Evolutionary conservation across 1,139 yeast species (phyloP).

Genomic region (Zygosaccharomyces pseudobailii): DNA sequence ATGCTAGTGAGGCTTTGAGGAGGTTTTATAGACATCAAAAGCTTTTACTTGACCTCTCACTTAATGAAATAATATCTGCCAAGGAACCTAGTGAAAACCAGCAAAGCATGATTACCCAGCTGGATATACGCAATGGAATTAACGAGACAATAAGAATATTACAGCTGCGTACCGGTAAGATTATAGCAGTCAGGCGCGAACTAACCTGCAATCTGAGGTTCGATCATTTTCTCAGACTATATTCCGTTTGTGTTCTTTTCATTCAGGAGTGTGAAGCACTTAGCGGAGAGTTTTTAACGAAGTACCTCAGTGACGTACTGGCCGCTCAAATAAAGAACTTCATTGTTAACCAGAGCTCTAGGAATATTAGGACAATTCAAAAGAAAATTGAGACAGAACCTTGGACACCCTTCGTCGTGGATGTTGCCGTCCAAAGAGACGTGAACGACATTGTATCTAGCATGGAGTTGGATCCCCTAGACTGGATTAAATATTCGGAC

Average conservation of each 20-base stretch:
- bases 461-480: slow-evolving; percentile 44
- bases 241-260: slow-evolving; percentile 63
- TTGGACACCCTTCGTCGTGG: slow-evolving; percentile 70
- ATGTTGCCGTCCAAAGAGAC: slow-evolving; percentile 45
- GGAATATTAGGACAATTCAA: slow-evolving; percentile 42
- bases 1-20: slow-evolving; percentile 66
- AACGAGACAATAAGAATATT: slow-evolving; percentile 66
- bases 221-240: slow-evolving; percentile 58
- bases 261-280: slow-evolving; percentile 80
- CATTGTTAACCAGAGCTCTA: slow-evolving; percentile 52
- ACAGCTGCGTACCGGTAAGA: slow-evolving; percentile 72
- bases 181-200: slow-evolving; percentile 72
- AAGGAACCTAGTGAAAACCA: slow-evolving; percentile 27
- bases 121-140: slow-evolving; percentile 54
- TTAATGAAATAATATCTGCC: slow-evolving; percentile 45
- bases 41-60: slow-evolving; percentile 64
- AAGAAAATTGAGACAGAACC: slow-evolving; percentile 58
- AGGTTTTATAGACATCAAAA: slow-evolving; percentile 77
- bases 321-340: slow-evolving; percentile 64
- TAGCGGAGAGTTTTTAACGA: slow-evolving; percentile 64
- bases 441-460: slow-evolving; percentile 55
- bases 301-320: slow-evolving; percentile 60
- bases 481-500: slow-evolving; percentile 47
- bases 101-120: slow-evolving; percentile 45
- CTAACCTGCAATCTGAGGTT: slow-evolving; percentile 55